Evolutionary conservation across 106 monocot genomes (phyloP).

Genomic region (Allium fistulosum): DNA sequence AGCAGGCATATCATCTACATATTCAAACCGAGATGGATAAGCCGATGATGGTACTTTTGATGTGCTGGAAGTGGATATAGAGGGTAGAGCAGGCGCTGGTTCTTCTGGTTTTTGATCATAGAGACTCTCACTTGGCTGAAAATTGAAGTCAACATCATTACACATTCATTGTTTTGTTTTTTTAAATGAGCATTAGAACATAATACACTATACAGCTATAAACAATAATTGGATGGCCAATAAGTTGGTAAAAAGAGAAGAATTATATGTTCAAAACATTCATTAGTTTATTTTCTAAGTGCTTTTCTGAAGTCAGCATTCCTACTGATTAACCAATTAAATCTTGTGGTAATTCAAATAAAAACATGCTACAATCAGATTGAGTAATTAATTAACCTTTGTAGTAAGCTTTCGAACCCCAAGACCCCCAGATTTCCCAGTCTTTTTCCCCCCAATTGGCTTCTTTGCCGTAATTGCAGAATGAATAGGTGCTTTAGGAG

Average conservation of each 20-base stretch:
- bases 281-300: background rate
- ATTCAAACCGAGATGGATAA: constrained; percentile 84
- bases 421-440: constrained; percentile 63
- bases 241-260: background rate
- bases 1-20: constrained; percentile 47
- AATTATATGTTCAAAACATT: background rate
- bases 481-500: constrained; percentile 52
- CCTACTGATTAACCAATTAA: no score
- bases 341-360: no score
- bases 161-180: background rate
- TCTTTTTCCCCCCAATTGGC: constrained; percentile 57
- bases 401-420: constrained; percentile 64
- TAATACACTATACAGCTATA: no score
- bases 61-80: constrained; percentile 22
- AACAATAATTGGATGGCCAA: no score
- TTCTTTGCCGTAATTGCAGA: constrained; percentile 49
- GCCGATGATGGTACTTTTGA: constrained; percentile 19
- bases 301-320: constrained; percentile 1
- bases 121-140: constrained; percentile 86
- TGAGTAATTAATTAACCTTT: constrained; percentile 28
- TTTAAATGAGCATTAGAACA: no score
- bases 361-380: no score
- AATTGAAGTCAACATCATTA: background rate
- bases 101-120: constrained; percentile 98
- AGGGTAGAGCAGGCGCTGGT: constrained; percentile 38